Evolutionary conservation across 371 early-diverging fungal genomes (phyloP).

Genomic region (Mortierella sp.): DNA sequence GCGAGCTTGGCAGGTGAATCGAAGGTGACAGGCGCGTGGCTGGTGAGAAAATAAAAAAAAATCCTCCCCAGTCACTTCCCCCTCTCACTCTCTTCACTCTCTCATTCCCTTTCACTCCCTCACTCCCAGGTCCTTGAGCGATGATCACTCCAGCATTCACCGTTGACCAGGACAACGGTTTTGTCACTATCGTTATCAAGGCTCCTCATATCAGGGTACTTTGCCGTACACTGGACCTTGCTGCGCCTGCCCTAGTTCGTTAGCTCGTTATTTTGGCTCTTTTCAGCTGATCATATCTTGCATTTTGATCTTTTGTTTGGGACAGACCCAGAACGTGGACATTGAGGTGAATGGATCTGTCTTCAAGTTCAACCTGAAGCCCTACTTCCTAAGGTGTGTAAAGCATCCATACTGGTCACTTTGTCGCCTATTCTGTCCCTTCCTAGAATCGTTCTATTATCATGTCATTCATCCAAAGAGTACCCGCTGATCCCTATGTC

Average conservation of each 20-base stretch:
- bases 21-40: no score
- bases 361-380: conserved; percentile 82
- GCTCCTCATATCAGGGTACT: conserved; percentile 84
- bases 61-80: neutral
- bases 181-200: conserved; percentile 76
- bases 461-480: no score
- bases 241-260: neutral
- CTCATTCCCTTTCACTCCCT: neutral
- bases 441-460: no score
- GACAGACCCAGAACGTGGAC: conserved; percentile 86
- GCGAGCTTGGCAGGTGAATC: no score
- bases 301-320: neutral
- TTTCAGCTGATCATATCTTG: neutral
- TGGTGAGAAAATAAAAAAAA: no score
- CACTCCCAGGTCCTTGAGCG: neutral
- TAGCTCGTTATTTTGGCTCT: neutral
- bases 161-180: conserved; percentile 81
- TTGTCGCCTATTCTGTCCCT: no score
- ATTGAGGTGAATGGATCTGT: conserved; percentile 77
- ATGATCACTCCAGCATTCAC: conserved; percentile 95
- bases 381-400: conserved; percentile 82
- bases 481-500: no score
- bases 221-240: neutral
- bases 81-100: no score
- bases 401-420: no score